Evolutionary conservation across 1,284 basidiomycete genomes (phyloP), one percentile per base, ranked within the genome.

Genomic region (Xanthoconium separans): DNA sequence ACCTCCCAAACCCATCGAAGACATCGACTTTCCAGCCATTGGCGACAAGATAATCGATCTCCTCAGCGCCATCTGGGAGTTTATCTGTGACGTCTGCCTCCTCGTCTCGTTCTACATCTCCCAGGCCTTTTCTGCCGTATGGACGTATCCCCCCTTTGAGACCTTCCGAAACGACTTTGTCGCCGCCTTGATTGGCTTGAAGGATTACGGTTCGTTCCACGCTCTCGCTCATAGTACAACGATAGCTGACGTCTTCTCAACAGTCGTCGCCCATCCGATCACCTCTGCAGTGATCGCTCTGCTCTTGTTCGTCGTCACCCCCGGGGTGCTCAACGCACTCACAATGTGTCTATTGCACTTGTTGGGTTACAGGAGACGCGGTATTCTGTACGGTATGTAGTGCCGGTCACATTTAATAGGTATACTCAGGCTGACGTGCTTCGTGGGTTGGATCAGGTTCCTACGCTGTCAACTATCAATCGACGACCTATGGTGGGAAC

Each of bases 131-230:
- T 43, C 15, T 49, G 34, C n/a, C 7, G 58, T 30, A 1, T 69
- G 66, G 63, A 63, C 62, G 0, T 65, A 50, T 18, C 63, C 66
- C 0, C 67, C 64, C 4, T 65, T 65, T 31, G 64, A 68, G 24
- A 7, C 51, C 16, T 66, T 70, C 39, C 54, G 67, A 7, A 54
- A 58, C 48, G 64, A 47, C n/a, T 36, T 65, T 2, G 33, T 29
- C 0, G 51, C 55, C 0, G 50, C 53, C 37, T 24, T 66, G n/a
- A 47, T 55, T 16, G 50, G 27, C 18, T 12, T 65, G 51, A 18
- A 11, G 30, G 41, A 49, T 4, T 66, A 64, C 15, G 56, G 64
- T 69, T 2, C 45, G 15, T 36, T 36, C 15, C 7, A 15, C 4
- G 15, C 15, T 3, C 15, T 36, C 2, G 34, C 9, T 8, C 34